These are phyloP conservation scores for Monosporascus sp. DNA, from an alignment of 2,329 filamentous ascomycete species.

Conservation along the genomic window DNA sequence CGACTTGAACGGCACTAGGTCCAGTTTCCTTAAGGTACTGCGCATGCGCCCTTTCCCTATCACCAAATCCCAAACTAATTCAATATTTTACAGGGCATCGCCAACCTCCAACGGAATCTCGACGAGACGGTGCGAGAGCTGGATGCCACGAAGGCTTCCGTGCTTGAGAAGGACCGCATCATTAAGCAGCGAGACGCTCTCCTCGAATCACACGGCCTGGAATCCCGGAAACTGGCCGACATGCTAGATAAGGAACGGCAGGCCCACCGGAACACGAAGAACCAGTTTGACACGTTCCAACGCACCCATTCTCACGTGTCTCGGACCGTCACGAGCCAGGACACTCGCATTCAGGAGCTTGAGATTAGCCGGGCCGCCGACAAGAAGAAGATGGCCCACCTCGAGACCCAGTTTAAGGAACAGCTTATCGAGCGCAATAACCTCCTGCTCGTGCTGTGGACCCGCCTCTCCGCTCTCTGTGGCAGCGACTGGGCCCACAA, in stretches of 20 bases:
- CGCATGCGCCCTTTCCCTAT: background rate
- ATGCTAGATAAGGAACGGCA: conserved; percentile 87
- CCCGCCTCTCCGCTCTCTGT: conserved; percentile 76
- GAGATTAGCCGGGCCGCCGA: conserved; percentile 76
- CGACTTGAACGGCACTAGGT: conserved; percentile 79
- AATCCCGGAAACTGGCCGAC: conserved; percentile 78
- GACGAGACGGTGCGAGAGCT: conserved; percentile 80
- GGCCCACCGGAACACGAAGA: conserved; percentile 77
- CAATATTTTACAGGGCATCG: conserved; percentile 57
- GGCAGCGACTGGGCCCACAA: conserved; percentile 88
- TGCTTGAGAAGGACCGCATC: conserved; percentile 86
- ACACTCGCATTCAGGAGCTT: conserved; percentile 78
- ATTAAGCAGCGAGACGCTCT: conserved; percentile 85
- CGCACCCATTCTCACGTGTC: conserved; percentile 82
- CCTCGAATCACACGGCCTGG: conserved; percentile 82
- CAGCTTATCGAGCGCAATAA: conserved; percentile 87
- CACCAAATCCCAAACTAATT: conserved; percentile 8
- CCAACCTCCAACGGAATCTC: conserved; percentile 81
- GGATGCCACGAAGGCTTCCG: conserved; percentile 67
- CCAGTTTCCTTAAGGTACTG: conserved; percentile 74
- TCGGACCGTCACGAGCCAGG: conserved; percentile 79
- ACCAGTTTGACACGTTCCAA: conserved; percentile 81
- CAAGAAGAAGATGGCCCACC: conserved; percentile 65
- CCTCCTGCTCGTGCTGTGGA: conserved; percentile 84
- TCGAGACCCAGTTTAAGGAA: conserved; percentile 79